Conservation (phyloP, 768 basidiomycete genomes). For the Auriscalpium orientale region DNA sequence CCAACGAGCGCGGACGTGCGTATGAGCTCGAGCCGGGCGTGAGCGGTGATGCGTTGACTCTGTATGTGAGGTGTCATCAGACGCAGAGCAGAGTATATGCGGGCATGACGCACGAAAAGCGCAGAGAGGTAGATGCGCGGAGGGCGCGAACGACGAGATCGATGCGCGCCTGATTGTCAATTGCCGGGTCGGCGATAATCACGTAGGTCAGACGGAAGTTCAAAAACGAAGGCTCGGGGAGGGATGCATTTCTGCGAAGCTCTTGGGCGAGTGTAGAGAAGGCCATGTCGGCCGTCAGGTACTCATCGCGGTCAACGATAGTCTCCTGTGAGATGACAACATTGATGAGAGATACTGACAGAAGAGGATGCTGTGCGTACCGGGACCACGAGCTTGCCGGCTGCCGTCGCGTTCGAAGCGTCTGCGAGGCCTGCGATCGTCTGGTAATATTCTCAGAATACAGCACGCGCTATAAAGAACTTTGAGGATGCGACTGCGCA, state of each 20-base stretch:
- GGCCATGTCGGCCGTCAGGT: neutral
- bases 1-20: neutral
- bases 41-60: neutral
- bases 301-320: neutral
- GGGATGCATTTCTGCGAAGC: neutral
- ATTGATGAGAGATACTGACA: too few relatives aligned
- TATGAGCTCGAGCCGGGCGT: neutral
- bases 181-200: neutral
- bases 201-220: constrained; percentile 1
- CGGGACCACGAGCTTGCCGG: neutral
- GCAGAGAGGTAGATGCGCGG: neutral
- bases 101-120: neutral
- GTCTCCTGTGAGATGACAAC: too few relatives aligned
- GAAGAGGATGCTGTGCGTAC: neutral
- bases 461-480: too few relatives aligned
- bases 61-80: neutral
- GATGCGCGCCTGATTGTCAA: neutral
- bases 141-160: neutral
- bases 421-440: neutral
- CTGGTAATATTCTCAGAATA: too few relatives aligned
- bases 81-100: too few relatives aligned
- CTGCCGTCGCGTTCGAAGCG: neutral
- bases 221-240: neutral
- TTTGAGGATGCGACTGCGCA: too few relatives aligned
- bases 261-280: neutral